Percentiles rank a stretch among this genome's conserved stretches.
phyloP scores from a whole-genome alignment of 495 filamentous ascomycete genomes.

The Aspergillus haitiensis region DNA sequence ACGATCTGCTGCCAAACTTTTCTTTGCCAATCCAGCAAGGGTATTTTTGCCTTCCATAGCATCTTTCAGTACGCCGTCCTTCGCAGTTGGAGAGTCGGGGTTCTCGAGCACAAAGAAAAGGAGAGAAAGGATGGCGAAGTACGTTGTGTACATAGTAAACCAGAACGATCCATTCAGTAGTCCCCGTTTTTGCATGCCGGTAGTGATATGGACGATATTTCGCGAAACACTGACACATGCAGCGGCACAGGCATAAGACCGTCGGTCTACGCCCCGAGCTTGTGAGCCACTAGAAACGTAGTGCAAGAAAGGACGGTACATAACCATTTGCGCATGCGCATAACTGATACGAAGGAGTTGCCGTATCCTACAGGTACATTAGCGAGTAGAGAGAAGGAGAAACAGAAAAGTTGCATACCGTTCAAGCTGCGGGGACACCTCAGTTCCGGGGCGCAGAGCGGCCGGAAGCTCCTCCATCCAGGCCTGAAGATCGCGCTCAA shows the following conservation, averaged over 20 bases:
- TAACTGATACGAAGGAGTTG: constrained; percentile 85
- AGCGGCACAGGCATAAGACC: constrained; percentile 89
- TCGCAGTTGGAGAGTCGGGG: constrained; percentile 70
- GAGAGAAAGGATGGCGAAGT: constrained; percentile 88
- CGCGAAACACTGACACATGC: constrained; percentile 87
- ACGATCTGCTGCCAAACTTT: constrained; percentile 84
- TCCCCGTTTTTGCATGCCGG: constrained; percentile 80
- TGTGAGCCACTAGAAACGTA: constrained; percentile 76
- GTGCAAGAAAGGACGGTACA: constrained; percentile 94
- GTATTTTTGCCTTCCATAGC: constrained; percentile 80
- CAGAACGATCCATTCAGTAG: constrained; percentile 89
- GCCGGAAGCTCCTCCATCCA: constrained; percentile 82
- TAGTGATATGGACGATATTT: constrained; percentile 90
- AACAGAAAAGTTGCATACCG: constrained; percentile 56
- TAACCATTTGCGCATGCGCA: constrained; percentile 89
- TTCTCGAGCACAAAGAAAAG: constrained; percentile 92
- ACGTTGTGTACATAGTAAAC: constrained; percentile 95
- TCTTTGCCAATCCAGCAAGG: constrained; percentile 72
- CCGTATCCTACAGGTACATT: constrained; percentile 59
- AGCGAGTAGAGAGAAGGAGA: background rate
- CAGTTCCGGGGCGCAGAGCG: constrained; percentile 70
- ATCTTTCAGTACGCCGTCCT: constrained; percentile 76
- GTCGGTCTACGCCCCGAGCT: constrained; percentile 72
- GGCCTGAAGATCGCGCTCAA: constrained; percentile 78
- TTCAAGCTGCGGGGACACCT: constrained; percentile 69